phyloP scores from a whole-genome alignment of 257 asterid species.

The Leonotis leonurus region DNA sequence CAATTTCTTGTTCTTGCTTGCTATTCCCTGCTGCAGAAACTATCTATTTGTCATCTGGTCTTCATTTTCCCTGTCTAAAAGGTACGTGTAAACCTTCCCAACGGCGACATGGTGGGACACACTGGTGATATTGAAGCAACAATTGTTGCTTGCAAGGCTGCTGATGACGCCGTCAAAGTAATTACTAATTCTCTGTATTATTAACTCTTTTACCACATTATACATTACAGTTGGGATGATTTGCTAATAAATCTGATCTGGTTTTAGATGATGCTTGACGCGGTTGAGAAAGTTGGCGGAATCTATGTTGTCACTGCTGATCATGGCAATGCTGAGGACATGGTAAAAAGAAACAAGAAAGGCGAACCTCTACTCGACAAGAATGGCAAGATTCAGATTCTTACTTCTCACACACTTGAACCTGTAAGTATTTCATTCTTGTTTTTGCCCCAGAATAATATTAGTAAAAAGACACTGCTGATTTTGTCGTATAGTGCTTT shows the following conservation, averaged over 20 bases:
- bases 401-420: conserved; percentile 84
- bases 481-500: too few species aligned
- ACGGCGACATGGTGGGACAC: conserved; percentile 97
- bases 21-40: background rate
- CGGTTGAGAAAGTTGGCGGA: conserved; percentile 89
- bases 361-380: conserved; percentile 92
- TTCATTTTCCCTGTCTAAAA: conserved; percentile 10
- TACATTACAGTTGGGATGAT: background rate
- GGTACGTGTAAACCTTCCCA: conserved; percentile 91
- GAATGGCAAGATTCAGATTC: conserved; percentile 73
- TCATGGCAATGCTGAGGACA: conserved; percentile 98
- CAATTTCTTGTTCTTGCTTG: background rate
- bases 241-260: background rate
- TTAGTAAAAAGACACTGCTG: too few species aligned
- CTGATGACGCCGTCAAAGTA: conserved; percentile 96
- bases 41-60: background rate
- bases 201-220: background rate
- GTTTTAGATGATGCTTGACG: conserved; percentile 80
- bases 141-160: conserved; percentile 84
- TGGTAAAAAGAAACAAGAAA: conserved; percentile 96
- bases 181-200: too few species aligned
- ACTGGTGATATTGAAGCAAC: conserved; percentile 96
- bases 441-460: too few species aligned
- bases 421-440: conserved; percentile 52
- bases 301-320: conserved; percentile 94